These are phyloP conservation scores for Anaeramoeba flamelloides DNA, from an alignment of 78 protist species.

Conservation along the genomic window DNA sequence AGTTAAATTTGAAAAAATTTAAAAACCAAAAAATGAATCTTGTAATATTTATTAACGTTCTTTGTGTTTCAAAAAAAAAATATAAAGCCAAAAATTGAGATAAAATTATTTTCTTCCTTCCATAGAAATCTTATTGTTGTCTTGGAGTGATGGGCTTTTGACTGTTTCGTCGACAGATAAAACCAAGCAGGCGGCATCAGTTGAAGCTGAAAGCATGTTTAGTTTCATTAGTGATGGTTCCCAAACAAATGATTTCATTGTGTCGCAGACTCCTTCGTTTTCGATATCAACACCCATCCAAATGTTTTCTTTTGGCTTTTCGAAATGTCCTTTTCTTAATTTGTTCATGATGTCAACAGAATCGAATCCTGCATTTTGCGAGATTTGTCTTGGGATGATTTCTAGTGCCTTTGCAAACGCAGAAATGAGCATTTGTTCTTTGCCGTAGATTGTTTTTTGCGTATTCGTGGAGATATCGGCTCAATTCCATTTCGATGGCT, in stretches of 20 bases:
- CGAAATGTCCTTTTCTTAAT: conserved; percentile 77
- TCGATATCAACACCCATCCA: too few relatives aligned
- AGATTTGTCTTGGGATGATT: conserved; percentile 73
- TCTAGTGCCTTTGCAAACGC: conserved; percentile 79
- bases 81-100: too few relatives aligned
- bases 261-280: conserved; percentile 81
- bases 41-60: too few relatives aligned
- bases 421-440: conserved; percentile 77
- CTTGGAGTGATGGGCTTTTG: too few relatives aligned
- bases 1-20: too few relatives aligned
- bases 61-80: too few relatives aligned
- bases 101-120: too few relatives aligned
- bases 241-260: conserved; percentile 80
- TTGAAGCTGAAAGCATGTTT: conserved; percentile 86
- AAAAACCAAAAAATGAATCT: too few relatives aligned
- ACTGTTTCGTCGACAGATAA: conserved; percentile 96
- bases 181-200: conserved; percentile 93
- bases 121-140: too few relatives aligned
- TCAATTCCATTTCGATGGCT: conserved; percentile 92
- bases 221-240: conserved; percentile 87
- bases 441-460: conserved; percentile 22
- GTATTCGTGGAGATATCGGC: conserved; percentile 57
- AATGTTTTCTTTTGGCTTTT: too few relatives aligned
- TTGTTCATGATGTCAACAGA: conserved; percentile 87
- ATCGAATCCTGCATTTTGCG: conserved; percentile 88